phyloP scores from a whole-genome alignment of 306 rosid genomes.

The Begonia fuchsioides region DNA sequence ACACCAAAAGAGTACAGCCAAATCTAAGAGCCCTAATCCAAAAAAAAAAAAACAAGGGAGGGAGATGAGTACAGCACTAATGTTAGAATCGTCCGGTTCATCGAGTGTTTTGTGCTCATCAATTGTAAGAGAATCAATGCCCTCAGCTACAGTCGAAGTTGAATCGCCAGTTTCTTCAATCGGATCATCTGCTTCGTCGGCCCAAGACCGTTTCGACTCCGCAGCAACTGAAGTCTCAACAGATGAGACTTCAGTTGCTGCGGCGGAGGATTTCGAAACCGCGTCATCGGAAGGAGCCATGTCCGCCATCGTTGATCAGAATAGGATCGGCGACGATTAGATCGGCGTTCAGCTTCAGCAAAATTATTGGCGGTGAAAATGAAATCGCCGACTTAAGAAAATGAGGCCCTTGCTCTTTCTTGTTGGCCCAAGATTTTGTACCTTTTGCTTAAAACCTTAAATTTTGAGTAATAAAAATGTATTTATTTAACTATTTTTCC shows the following conservation, averaged over 20 bases:
- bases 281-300: background rate
- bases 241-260: background rate
- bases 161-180: constrained; percentile 6
- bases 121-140: constrained; percentile 29
- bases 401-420: no score
- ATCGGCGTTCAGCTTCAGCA: no score
- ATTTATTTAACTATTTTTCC: no score
- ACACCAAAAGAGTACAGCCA: background rate
- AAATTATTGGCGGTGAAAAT: no score
- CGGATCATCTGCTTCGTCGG: constrained; percentile 8
- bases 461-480: no score
- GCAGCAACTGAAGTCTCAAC: no score
- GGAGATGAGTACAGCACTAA: constrained; percentile 40
- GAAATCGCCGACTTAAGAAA: no score
- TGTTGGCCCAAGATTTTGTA: no score
- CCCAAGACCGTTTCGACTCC: constrained; percentile 9
- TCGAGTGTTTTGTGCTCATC: constrained; percentile 38
- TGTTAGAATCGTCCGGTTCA: constrained; percentile 65
- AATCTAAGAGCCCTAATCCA: background rate
- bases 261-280: background rate
- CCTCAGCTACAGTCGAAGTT: constrained; percentile 6
- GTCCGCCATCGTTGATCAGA: no score
- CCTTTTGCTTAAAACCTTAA: no score
- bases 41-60: background rate
- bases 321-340: no score